Evolutionary conservation across 2,329 filamentous ascomycete species (phyloP).

Genomic region (Alternaria arborescens): DNA sequence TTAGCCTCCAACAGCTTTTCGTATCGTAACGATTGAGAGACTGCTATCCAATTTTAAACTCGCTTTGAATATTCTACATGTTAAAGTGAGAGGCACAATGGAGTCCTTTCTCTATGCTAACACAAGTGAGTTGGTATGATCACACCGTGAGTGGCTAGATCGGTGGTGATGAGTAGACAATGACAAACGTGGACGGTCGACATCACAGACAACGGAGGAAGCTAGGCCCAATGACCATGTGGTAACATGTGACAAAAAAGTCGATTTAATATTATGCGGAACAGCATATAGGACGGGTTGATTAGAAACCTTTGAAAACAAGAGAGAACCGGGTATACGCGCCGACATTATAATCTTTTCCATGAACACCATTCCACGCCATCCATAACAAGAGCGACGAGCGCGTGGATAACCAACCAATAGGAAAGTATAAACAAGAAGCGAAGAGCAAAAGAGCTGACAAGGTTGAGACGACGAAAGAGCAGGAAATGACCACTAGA

Average conservation of each 20-base stretch:
- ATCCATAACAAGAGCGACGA: neutral
- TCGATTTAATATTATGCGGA: neutral
- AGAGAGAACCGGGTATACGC: constrained; percentile 25
- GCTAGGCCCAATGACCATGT: neutral
- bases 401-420: neutral
- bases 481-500: neutral
- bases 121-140: neutral
- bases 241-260: neutral
- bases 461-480: neutral
- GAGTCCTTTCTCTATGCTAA: neutral
- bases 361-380: constrained; percentile 14
- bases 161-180: neutral
- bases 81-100: neutral
- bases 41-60: neutral
- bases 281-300: neutral
- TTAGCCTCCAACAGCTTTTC: neutral
- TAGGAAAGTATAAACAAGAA: constrained; percentile 12
- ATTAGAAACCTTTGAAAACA: neutral
- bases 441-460: constrained; percentile 3
- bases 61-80: neutral
- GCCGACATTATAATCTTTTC: constrained; percentile 18
- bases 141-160: neutral
- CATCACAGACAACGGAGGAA: neutral
- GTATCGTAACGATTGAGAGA: neutral
- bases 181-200: neutral